Conservation (phyloP, 176 grass and related monocot species). For the Cocos nucifera region DNA sequence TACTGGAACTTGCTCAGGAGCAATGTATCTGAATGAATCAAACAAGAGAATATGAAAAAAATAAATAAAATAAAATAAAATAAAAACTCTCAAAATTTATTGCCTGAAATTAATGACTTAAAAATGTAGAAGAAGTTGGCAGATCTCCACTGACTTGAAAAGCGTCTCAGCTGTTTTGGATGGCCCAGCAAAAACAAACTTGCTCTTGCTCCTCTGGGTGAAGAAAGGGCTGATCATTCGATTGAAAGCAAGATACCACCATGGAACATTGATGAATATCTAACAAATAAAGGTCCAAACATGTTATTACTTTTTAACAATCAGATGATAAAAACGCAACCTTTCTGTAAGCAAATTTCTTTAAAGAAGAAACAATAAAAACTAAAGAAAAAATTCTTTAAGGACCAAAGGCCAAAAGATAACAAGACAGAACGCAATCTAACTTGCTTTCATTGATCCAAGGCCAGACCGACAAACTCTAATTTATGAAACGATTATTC, state of each 20-base stretch:
- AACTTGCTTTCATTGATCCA: too few species aligned
- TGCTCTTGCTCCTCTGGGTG: slow-evolving; percentile 11
- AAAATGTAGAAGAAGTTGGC: too few species aligned
- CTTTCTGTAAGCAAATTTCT: background rate
- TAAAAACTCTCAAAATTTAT: too few species aligned
- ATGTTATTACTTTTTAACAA: too few species aligned
- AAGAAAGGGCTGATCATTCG: slow-evolving; percentile 12
- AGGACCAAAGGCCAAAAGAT: background rate
- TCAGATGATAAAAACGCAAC: too few species aligned
- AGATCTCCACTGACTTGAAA: background rate
- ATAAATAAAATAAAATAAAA: too few species aligned
- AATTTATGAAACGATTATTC: too few species aligned
- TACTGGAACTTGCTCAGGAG: slow-evolving; percentile 2
- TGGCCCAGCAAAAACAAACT: slow-evolving; percentile 4
- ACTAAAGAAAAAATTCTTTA: background rate
- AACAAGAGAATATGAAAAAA: background rate
- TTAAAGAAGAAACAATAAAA: background rate
- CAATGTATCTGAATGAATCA: background rate
- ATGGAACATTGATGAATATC: slow-evolving; percentile 11
- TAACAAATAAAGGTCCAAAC: background rate
- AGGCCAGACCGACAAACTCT: too few species aligned
- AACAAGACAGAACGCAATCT: too few species aligned
- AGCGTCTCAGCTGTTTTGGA: slow-evolving; percentile 1
- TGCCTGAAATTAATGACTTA: too few species aligned
- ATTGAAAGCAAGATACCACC: slow-evolving; percentile 6